phyloP scores from a whole-genome alignment of 116 monocot genomes.

The Cymodocea nodosa region DNA sequence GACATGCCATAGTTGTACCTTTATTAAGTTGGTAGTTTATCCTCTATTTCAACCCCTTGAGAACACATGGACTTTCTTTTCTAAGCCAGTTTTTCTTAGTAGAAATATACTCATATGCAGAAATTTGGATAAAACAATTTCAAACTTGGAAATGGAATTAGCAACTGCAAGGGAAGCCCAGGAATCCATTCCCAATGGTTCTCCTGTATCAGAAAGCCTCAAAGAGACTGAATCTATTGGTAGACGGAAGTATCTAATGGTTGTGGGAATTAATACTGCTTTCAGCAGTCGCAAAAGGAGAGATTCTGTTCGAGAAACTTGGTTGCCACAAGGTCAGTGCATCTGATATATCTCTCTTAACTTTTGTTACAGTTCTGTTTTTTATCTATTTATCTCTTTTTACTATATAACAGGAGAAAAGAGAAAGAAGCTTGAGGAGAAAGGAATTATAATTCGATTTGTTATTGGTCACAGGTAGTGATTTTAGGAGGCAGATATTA shows the following conservation, averaged over 20 bases:
- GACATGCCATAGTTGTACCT: not conserved
- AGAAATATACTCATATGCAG: conserved; percentile 18
- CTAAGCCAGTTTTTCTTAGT: not conserved
- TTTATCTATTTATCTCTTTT: not conserved
- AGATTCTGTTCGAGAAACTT: conserved; percentile 91
- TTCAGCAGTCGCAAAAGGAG: conserved; percentile 96
- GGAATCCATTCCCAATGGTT: conserved; percentile 54
- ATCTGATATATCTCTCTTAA: not conserved
- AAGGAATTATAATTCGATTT: conserved; percentile 89
- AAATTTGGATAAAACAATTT: conserved; percentile 82
- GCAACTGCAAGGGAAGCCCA: conserved; percentile 65
- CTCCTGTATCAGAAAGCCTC: conserved; percentile 42
- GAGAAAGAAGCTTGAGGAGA: conserved; percentile 89
- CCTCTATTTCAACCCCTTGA: not conserved
- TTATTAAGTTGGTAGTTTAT: not conserved
- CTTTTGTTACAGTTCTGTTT: not conserved
- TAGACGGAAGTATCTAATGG: conserved; percentile 72
- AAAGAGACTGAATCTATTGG: conserved; percentile 19
- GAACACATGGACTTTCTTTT: not conserved
- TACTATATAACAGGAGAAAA: conserved; percentile 46
- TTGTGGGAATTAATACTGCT: conserved; percentile 94
- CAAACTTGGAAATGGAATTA: conserved; percentile 81
- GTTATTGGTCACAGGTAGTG: conserved; percentile 90
- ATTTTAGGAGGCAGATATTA: conserved; percentile 1
- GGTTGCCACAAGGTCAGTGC: conserved; percentile 89